Percentiles rank a stretch among this genome's conserved stretches.
These are phyloP conservation scores for Cyberlindnera veronae DNA, from an alignment of 805 yeast species.

Conservation along the genomic window DNA sequence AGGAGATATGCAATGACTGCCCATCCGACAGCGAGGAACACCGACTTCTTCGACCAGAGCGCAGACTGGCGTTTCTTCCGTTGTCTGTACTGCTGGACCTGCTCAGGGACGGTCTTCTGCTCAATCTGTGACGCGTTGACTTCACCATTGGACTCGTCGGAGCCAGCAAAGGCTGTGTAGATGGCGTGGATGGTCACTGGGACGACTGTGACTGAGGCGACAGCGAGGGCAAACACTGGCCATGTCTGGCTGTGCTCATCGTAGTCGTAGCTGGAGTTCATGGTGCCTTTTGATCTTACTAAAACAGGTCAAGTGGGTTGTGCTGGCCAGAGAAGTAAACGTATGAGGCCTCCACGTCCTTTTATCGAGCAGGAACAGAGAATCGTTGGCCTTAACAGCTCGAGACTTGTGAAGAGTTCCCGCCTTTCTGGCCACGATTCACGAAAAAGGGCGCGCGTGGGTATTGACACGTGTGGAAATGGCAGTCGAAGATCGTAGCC, in stretches of 20 bases:
- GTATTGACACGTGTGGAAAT: neutral
- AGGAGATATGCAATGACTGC: slow-evolving; percentile 34
- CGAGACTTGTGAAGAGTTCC: neutral
- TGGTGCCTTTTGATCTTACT: slow-evolving; percentile 1
- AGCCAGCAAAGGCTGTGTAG: slow-evolving; percentile 1
- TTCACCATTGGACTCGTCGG: neutral
- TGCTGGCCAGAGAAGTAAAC: neutral
- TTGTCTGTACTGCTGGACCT: slow-evolving; percentile 13
- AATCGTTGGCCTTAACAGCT: too few relatives aligned
- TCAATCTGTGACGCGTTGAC: slow-evolving; percentile 8
- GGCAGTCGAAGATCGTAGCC: too few relatives aligned
- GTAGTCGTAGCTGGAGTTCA: slow-evolving; percentile 28
- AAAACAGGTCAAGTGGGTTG: neutral
- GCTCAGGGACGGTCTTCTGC: slow-evolving; percentile 7
- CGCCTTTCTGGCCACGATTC: neutral
- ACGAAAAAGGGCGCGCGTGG: neutral
- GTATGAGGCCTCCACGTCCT: too few relatives aligned
- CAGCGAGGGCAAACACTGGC: slow-evolving; percentile 28
- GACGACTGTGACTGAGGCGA: slow-evolving; percentile 23
- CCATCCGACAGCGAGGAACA: slow-evolving; percentile 27
- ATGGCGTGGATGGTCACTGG: slow-evolving; percentile 21
- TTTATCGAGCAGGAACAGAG: too few relatives aligned
- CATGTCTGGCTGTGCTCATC: slow-evolving; percentile 28
- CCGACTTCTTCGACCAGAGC: slow-evolving; percentile 15
- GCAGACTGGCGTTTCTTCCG: slow-evolving; percentile 5